Base-by-base conservation (phyloP, 2,329 filamentous ascomycete species). In the Colletotrichum sp. region DNA sequence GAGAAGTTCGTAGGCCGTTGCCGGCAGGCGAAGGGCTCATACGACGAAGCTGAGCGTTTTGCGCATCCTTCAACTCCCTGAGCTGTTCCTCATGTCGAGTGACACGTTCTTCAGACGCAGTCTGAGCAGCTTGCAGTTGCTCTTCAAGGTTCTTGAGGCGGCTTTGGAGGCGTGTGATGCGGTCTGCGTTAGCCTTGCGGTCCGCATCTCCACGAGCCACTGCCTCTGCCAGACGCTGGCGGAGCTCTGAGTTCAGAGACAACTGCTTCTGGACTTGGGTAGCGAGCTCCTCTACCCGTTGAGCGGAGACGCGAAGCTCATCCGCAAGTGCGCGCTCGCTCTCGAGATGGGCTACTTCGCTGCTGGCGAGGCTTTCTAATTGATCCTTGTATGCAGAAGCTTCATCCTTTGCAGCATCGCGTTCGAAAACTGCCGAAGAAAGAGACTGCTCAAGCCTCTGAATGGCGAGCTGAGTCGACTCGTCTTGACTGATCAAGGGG, bases 31-130 rank as follows among this genome's bases (percentile, higher is more conserved):
- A 78, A 82, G 90, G 86, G 83, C 93, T 93, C 81, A 95, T 91
- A 16, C 96, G 94, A 78, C 93, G 92, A 36, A 99, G 90, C 80
- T 97, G 94, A 21, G 89, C 88, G 81, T 91, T 95, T 81, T 97
- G 93, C 75, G 92, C 94, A 72, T 98, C 95, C 79, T 94, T 93
- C 71, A 99, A 87, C 26, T 90, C 88, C 21, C 91, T 87, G 48
- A 98, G 90, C 84, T 98, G 96, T 48, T 97, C 95, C 83, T 99
- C 97, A 81, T 98, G 96, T 65, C 92, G 93, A 59, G 91, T 87
- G 73, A 99, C 92, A 52, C 93, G 93, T 65, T 96, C 96, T 83
- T 99, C 97, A 1, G 95, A 96, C 24, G 94, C 91, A 72, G 95
- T 93, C 84, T 99, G 96, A 3, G 96, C 95, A 24, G 92, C 86